A percentile compares a stretch with the other conserved stretches of the same genome.
These are phyloP conservation scores for Suhomyces wounanorum DNA, from an alignment of 1,139 yeast genomes.

Conservation along the genomic window DNA sequence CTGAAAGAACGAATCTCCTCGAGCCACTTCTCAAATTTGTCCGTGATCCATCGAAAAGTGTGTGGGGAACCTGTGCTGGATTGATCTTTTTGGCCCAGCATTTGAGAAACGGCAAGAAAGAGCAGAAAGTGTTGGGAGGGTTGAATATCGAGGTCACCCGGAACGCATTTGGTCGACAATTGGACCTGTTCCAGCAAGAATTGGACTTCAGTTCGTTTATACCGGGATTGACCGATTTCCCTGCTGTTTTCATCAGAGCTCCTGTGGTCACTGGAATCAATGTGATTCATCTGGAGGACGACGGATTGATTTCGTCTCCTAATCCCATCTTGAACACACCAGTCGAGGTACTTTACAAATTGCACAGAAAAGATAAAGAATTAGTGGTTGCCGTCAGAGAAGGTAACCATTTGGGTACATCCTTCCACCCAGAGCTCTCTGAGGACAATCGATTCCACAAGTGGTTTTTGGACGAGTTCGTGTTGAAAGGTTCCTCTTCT, in stretches of 20 bases:
- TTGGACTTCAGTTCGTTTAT: slow-evolving; percentile 55
- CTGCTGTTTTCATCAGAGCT: slow-evolving; percentile 74
- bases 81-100: slow-evolving; percentile 65
- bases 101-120: slow-evolving; percentile 54
- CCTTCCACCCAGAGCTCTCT: slow-evolving; percentile 80
- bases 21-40: slow-evolving; percentile 57
- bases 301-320: slow-evolving; percentile 11
- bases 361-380: slow-evolving; percentile 29
- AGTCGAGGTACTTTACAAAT: slow-evolving; percentile 46
- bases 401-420: slow-evolving; percentile 67
- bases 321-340: slow-evolving; percentile 16
- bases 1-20: slow-evolving; percentile 63
- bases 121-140: slow-evolving; percentile 67
- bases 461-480: slow-evolving; percentile 68
- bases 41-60: slow-evolving; percentile 48
- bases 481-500: slow-evolving; percentile 20
- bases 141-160: slow-evolving; percentile 65
- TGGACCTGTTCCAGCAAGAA: slow-evolving; percentile 59
- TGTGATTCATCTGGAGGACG: slow-evolving; percentile 13
- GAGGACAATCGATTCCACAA: slow-evolving; percentile 63
- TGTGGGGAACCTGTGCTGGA: slow-evolving; percentile 92
- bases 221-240: slow-evolving; percentile 43
- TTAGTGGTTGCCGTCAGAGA: slow-evolving; percentile 74
- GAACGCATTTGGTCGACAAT: slow-evolving; percentile 80
- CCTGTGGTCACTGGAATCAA: slow-evolving; percentile 58